Base-by-base conservation (phyloP, 176 grass and related monocot species). In the Eleusine indica region DNA sequence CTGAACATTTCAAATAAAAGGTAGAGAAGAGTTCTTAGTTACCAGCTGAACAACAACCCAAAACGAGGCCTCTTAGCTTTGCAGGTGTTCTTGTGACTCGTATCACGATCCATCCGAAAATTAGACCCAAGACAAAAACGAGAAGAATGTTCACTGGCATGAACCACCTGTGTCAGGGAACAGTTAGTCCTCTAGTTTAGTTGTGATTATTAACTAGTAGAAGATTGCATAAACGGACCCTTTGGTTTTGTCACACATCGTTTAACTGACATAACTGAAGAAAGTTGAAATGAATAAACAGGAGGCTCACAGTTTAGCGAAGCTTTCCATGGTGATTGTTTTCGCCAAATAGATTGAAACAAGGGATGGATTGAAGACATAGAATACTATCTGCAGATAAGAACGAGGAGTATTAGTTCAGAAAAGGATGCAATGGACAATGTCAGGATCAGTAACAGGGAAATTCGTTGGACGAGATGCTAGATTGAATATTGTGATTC, bases 31-130 rank as follows among this genome's bases (percentile, higher is more conserved):
- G 47, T 6, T 47, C 46, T 63, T 76, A 78, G 19, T 85, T 91
- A 95, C 96, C 96, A 77, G 96, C 85, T 61, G 96, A 90, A 71
- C 96, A 95, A 66, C 96, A 95, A 17, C 96, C 93, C 37, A 98
- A 66, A 88, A 98, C 77, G 44, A 98, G 85, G 76, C 93, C 96
- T 68, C 74, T 89, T 70, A 98, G 62, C 63, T 83, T 87, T 1
- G 76, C 25, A 3, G 96, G 96, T 25, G 93, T 17, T 80, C 74
- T 75, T 6, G 96, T 95, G 46, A 98, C 75, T 73, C 84, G 77
- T 69, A 89, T 80, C 17, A 93, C 30, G 40, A 86, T 57, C 89
- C 96, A 98, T 46, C 96, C 91, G 11, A 98, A 89, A 71, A 89
- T 51, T 29, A 85, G 85, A 82, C 96, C 96, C 11, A 95, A n/a